Evolutionary conservation across 148 eudicot genomes (phyloP), one percentile per base, ranked within the genome.

Genomic region (Silene uniflora): DNA sequence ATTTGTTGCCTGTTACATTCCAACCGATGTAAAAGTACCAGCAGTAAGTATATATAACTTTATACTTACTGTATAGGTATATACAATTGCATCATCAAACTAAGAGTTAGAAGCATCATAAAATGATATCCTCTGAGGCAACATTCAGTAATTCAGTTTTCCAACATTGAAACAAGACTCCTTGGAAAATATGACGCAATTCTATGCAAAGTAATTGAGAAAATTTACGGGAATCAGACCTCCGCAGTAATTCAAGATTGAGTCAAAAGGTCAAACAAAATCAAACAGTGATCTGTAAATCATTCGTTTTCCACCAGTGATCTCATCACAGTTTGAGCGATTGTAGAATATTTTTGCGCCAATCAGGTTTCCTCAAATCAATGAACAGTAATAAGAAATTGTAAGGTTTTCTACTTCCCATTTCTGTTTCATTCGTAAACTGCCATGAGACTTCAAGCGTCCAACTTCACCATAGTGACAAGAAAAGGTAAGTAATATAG

Each of bases 1-100:
- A 96, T 83, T 95, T 95, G 80, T 95, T 94, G 77, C 98, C 98
- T 94, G 89, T 74, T 69, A 72, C 44, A 76, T 67, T 71, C 71
- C 39, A 64, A 71, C 56, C 44, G 78, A 12, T 35, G 72, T 80
- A 67, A 80, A 62, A 44, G 68, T 29, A 9, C 71, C 47, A 32
- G 54, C 13, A 73, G 18, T 32, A 62, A 29, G 55, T 65, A 27
- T 29, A 27, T 11, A 65, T 1, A 17, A 65, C 69, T 27, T 21
- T 65, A 11, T 19, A 61, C 64, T 32, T 25, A 65, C 69, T 65
- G 42, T 32, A 32, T 32, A 65, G 42, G 69, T 25, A 65, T 29
- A 65, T 32, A 29, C 39, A 16, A 8, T 61, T 65, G 32, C 44
- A 65, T 24, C 46, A 65, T 29, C 44, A 29, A 65, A 65, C 21